Base-by-base conservation (phyloP, 495 filamentous ascomycete genomes). In the Amphirosellinia nigrospora region DNA sequence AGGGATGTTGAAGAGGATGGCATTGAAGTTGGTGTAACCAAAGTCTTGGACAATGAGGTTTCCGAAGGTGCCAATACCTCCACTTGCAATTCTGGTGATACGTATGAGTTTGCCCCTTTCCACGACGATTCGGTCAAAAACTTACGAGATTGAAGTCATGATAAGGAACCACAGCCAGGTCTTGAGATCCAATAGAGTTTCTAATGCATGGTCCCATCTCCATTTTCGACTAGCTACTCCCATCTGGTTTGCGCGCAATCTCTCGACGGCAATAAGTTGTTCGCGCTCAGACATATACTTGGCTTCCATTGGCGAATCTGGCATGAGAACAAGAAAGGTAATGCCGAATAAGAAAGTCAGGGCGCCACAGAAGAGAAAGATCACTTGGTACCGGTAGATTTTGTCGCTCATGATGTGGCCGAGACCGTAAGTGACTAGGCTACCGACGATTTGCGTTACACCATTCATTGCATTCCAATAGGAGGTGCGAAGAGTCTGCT, bases 141-240 rank as follows among this genome's bases (percentile, higher is more conserved):
- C 79, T 38, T 56, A 79, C 77, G 81, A 84, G 26, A 83, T 83
- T 4, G 80, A 78, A 36, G 83, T 71, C 71, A 91, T 86, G 69
- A 90, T 75, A 3, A 85, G 76, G 72, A 91, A 91, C 89, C 89
- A 91, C 34, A 88, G 78, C 84, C 88, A 89, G 1, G 89, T 90
- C 80, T 92, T 92, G 13, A 87, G 64, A 72, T 92, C 90, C 23
- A 86, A 73, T 34, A 86, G 80, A 19, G 87, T 86, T 72, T 92
- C 90, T 55, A 79, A 81, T 0, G 91, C 87, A 68, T 84, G 82
- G 28, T 80, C 81, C 77, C 80, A 82, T 34, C 79, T 77, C 81
- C 80, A 84, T 69, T 80, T 73, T 11, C 81, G 71, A 23, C 76
- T 80, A 34, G 79, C 76, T 8, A 84, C 80, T 2, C 82, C 82